Conservation (phyloP, 2,329 filamentous ascomycete genomes). For the Pseudogymnoascus sp. region DNA sequence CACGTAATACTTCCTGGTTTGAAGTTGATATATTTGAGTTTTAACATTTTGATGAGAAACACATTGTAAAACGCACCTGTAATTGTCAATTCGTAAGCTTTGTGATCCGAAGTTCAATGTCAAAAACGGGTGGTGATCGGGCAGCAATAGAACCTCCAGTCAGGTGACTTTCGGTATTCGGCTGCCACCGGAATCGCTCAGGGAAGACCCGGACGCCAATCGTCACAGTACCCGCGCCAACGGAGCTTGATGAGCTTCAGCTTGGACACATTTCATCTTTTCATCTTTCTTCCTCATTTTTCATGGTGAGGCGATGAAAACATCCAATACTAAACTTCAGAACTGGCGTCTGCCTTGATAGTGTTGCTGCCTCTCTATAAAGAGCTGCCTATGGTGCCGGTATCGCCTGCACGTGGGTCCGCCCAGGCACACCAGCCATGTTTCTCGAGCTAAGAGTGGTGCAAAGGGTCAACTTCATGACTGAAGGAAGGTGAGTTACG, state of each 20-base stretch:
- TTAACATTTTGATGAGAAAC: background rate
- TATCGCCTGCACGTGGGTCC: slow-evolving; percentile 2
- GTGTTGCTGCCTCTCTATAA: slow-evolving; percentile 5
- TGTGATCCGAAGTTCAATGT: background rate
- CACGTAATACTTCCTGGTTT: background rate
- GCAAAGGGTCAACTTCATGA: background rate
- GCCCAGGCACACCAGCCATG: background rate
- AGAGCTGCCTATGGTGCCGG: slow-evolving; percentile 1
- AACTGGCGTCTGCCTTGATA: background rate
- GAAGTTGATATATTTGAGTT: background rate
- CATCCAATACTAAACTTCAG: background rate
- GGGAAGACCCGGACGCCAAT: slow-evolving; percentile 1
- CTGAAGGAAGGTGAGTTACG: background rate
- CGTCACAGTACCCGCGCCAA: background rate
- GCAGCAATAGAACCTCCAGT: background rate
- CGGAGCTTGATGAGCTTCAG: background rate
- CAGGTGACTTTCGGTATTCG: background rate
- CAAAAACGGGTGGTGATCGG: background rate
- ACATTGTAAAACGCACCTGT: background rate
- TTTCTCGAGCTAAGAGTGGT: background rate
- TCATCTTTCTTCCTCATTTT: background rate
- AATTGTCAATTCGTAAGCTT: background rate
- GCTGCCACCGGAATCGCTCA: background rate
- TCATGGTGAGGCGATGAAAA: background rate
- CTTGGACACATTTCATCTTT: background rate